Conservation (phyloP, 306 rosid species). For the Corylus heterophylla region DNA sequence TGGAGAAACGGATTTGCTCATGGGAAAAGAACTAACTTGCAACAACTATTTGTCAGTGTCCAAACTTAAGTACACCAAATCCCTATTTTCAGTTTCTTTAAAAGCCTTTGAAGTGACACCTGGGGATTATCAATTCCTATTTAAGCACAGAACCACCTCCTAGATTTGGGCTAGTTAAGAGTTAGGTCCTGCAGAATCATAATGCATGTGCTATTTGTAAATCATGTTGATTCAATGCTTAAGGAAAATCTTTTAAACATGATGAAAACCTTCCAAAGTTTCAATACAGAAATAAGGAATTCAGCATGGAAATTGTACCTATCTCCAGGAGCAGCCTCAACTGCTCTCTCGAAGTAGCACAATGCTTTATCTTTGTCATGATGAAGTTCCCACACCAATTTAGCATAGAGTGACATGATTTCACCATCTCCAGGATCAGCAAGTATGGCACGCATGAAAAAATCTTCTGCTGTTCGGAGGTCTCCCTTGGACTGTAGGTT, state of each 20-base stretch:
- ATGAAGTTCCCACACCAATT: conserved; percentile 77
- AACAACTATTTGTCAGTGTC: neutral
- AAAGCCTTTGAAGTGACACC: neutral
- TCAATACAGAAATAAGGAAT: neutral
- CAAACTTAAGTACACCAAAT: neutral
- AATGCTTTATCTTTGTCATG: conserved; percentile 52
- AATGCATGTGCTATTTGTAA: neutral
- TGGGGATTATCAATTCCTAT: neutral
- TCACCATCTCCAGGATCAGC: conserved; percentile 73
- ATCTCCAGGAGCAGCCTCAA: conserved; percentile 51
- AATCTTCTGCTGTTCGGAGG: conserved; percentile 65
- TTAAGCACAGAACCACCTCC: neutral
- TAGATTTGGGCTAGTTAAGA: neutral
- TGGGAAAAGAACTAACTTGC: neutral
- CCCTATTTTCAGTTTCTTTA: neutral
- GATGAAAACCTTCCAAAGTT: neutral
- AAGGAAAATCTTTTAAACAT: neutral
- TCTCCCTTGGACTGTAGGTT: conserved; percentile 62
- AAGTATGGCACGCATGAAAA: conserved; percentile 51
- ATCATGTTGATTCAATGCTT: neutral
- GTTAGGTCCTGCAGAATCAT: neutral
- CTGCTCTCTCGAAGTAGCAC: conserved; percentile 63
- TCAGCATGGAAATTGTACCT: conserved; percentile 45
- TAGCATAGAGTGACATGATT: conserved; percentile 61
- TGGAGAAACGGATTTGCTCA: neutral